Evolutionary conservation across 495 filamentous ascomycete genomes (phyloP), one percentile per base, ranked within the genome.

Genomic region (Echria macrotheca): DNA sequence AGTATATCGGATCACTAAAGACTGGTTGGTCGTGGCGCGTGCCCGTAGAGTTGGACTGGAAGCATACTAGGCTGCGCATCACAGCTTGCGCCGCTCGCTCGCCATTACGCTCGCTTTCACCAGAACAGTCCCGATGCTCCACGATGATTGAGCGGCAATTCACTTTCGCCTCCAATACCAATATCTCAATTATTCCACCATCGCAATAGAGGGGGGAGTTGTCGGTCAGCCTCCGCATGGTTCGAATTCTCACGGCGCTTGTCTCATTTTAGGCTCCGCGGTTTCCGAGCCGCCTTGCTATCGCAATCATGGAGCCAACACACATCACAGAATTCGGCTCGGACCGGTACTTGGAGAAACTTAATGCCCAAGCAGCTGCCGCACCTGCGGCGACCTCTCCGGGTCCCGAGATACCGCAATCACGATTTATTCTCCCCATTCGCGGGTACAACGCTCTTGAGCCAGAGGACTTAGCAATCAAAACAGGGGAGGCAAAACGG

Each of bases 261-360:
- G 52, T 54, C 40, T 59, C 54, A 22, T 44, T 38, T 21, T 41
- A 51, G 60, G n/a, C n/a, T n/a, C n/a, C n/a, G n/a, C n/a, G n/a
- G n/a, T n/a, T n/a, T n/a, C n/a, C n/a, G n/a, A n/a, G n/a, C n/a
- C 29, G 33, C 47, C 53, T 38, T 44, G 17, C 44, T 46, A 29
- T 56, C 36, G 44, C 47, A 44, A 62, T 32, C 57, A 76, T 78
- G 75, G 77, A 80, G 48, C 75, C 69, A 57, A 60, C 70, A 47
- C 77, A 80, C 44, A 64, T 76, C 35, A 77, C 74, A 37, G 77
- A 80, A 52, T 80, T 80, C 67, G 77, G 75, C 42, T 80, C 77
- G 38, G 66, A 70, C 58, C 73, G 72, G 53, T 80, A 74, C 50
- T 68, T 77, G 43, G 66, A 70, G 14, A 80, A 80, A 58, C 58